phyloP scores from a whole-genome alignment of 441 rosid species.

The Pelargonium citronellum region DNA sequence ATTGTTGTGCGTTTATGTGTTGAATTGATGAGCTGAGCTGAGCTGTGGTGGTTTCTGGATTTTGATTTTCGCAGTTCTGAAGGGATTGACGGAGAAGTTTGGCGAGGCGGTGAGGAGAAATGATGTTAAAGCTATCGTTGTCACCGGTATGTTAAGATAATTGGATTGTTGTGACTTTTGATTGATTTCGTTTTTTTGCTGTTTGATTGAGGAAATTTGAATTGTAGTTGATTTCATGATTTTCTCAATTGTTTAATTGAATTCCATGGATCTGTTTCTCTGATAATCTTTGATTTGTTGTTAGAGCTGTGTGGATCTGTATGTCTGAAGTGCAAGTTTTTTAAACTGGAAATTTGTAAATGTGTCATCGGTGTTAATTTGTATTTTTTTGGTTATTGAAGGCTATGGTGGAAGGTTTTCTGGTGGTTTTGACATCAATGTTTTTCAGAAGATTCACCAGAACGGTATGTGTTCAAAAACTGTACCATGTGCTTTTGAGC shows the following conservation, averaged over 20 bases:
- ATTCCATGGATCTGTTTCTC: background rate
- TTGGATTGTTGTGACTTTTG: background rate
- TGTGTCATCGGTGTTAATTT: background rate
- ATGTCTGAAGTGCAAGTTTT: background rate
- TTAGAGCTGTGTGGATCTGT: constrained; percentile 1
- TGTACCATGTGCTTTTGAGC: constrained; percentile 7
- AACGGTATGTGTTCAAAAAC: constrained; percentile 40
- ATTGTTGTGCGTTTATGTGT: background rate
- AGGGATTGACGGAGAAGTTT: constrained; percentile 65
- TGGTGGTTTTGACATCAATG: constrained; percentile 88
- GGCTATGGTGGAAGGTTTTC: constrained; percentile 83
- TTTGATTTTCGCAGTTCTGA: constrained; percentile 42
- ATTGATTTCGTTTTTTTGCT: background rate
- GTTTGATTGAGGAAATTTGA: background rate
- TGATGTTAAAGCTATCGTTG: constrained; percentile 78
- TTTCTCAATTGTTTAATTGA: background rate
- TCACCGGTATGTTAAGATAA: constrained; percentile 47
- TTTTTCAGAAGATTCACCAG: constrained; percentile 61
- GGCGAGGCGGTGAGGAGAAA: constrained; percentile 54
- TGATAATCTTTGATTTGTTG: background rate
- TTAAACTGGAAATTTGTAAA: background rate
- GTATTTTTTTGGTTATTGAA: constrained; percentile 27
- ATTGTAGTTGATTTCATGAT: background rate
- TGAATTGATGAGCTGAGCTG: constrained; percentile 4
- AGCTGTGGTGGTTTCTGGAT: background rate